Conservation (phyloP, 2,329 filamentous ascomycete species). For the Fusarium tupiense region DNA sequence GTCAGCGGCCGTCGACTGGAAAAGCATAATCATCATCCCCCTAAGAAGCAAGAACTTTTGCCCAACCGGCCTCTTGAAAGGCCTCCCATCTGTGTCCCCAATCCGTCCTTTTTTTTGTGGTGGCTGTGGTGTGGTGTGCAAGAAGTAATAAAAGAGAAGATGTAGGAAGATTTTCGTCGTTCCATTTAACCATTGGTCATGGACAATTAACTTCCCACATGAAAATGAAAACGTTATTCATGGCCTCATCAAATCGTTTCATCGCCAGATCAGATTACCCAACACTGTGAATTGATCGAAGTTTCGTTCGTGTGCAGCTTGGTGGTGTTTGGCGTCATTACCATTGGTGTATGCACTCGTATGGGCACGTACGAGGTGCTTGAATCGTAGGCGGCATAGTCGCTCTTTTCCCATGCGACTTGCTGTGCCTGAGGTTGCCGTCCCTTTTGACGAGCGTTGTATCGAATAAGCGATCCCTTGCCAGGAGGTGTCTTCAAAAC, state of each 20-base stretch:
- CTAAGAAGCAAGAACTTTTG: conserved; percentile 40
- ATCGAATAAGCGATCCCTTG: conserved; percentile 56
- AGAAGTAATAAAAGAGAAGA: conserved; percentile 21
- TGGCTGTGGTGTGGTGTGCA: conserved; percentile 30
- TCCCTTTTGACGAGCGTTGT: conserved; percentile 56
- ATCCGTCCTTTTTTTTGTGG: conserved; percentile 32
- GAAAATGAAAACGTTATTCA: conserved; percentile 40
- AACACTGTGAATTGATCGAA: conserved; percentile 34
- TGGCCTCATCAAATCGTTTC: conserved; percentile 44
- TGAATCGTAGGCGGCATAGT: conserved; percentile 49
- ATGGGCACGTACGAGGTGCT: conserved; percentile 50
- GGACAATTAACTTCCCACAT: conserved; percentile 26
- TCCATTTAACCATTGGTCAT: conserved; percentile 27
- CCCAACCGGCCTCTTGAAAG: conserved; percentile 14
- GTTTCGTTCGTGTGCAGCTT: conserved; percentile 38
- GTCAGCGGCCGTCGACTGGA: conserved; percentile 31
- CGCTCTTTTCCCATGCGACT: conserved; percentile 46
- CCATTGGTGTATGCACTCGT: conserved; percentile 41
- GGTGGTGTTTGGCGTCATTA: conserved; percentile 32
- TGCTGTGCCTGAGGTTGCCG: conserved; percentile 43
- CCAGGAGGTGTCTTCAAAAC: conserved; percentile 57
- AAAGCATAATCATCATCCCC: conserved; percentile 32
- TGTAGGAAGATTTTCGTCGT: conserved; percentile 24
- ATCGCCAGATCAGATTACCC: conserved; percentile 36
- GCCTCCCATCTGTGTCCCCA: conserved; percentile 17